Evolutionary conservation across 2,329 filamentous ascomycete genomes (phyloP).

Genomic region (Alternaria infectoria): DNA sequence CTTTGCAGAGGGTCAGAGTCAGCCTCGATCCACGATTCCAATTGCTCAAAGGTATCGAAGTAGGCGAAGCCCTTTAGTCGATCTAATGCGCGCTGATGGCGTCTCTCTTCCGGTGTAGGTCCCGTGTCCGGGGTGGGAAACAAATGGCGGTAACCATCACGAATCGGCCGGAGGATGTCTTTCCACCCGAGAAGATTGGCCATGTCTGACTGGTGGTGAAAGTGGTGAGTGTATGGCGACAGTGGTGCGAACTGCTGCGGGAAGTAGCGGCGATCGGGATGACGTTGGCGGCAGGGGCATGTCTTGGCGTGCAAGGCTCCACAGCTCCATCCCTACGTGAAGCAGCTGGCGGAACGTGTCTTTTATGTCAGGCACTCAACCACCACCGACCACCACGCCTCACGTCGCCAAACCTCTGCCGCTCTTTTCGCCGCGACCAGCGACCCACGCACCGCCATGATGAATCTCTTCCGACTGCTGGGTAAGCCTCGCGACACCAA

Average conservation of each 20-base stretch:
- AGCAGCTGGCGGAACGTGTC: slow-evolving; percentile 45
- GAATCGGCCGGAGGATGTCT: slow-evolving; percentile 48
- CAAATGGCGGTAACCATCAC: slow-evolving; percentile 48
- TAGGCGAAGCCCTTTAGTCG: slow-evolving; percentile 49
- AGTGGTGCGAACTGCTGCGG: slow-evolving; percentile 7
- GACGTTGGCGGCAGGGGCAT: slow-evolving; percentile 26
- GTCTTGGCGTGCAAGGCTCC: slow-evolving; percentile 42
- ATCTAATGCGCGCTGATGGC: slow-evolving; percentile 38
- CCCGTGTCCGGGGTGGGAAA: slow-evolving; percentile 44
- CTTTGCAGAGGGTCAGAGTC: slow-evolving; percentile 45
- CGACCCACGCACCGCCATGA: slow-evolving; percentile 49
- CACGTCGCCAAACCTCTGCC: slow-evolving; percentile 22
- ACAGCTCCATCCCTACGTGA: slow-evolving; percentile 28
- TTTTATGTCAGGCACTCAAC: slow-evolving; percentile 33
- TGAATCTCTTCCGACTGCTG: slow-evolving; percentile 74
- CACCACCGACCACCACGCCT: slow-evolving; percentile 14
- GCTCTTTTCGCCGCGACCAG: slow-evolving; percentile 20
- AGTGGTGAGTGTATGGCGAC: background rate
- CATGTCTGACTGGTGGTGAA: slow-evolving; percentile 16
- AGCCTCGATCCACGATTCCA: slow-evolving; percentile 42
- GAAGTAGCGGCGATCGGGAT: slow-evolving; percentile 21
- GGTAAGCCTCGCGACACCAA: slow-evolving; percentile 53
- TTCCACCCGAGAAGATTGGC: slow-evolving; percentile 43
- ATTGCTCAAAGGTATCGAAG: slow-evolving; percentile 50
- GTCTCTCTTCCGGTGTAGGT: slow-evolving; percentile 43